Evolutionary conservation across 306 rosid species (phyloP), one percentile per base, ranked within the genome.

Genomic region (Citrullus mucosospermus): DNA sequence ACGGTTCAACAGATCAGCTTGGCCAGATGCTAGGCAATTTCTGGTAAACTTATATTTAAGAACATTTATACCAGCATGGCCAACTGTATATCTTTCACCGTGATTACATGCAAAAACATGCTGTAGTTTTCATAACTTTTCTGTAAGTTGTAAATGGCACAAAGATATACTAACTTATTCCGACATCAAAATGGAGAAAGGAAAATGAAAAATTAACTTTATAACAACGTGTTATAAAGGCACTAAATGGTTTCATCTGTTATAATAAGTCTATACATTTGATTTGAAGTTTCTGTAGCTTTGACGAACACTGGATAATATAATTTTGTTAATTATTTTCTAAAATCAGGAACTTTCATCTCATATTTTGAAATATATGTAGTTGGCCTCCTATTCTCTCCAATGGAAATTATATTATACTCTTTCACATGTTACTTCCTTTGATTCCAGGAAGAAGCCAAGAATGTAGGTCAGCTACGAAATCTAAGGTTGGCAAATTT

Each of bases 1-100:
- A 85, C 89, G 98, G 83, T 92, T 94, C 87, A 91, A 94, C 82
- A 92, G 93, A 87, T 89, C 92, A 80, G 97, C 97, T 67, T 94
- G 98, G 98, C 98, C 98, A 6, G 98, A 92, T 72, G 83, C 88
- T 34, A 93, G 93, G 32, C 98, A 91, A 80, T 95, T 95, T 89
- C 86, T 88, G 93, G 98, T 95, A 78, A 79, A 85, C 51, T 75
- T 55, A 53, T 22, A 75, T 53, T 75, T 32, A 34, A 16, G 22
- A 54, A 15, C 9, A 18, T 36, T 38, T 1, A 8, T 30, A 46
- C 62, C 51, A 30, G 76, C 76, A 13, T 70, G 55, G 39, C 17
- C 34, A n/a, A 17, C 2, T 18, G 15, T 13, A 10, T 46, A 46
- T 44, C 20, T 70, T 70, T 70, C 76, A 46, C 28, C 39, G 7